These are phyloP conservation scores for Blastobotrys petasosporus DNA, from an alignment of 1,139 yeast species.

Conservation along the genomic window DNA sequence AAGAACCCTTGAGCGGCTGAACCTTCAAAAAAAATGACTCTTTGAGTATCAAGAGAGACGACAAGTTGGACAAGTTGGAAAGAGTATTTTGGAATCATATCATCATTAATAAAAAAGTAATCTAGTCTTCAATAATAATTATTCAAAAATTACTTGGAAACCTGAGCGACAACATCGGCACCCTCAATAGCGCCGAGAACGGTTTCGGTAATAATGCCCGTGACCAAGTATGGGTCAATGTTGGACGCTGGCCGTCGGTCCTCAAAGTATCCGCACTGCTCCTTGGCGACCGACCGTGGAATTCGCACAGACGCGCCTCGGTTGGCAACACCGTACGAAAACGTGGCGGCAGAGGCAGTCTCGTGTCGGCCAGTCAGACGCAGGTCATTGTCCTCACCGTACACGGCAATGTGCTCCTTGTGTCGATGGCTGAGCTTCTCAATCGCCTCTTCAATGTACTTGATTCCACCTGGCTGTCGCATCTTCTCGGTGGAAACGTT, in stretches of 20 bases:
- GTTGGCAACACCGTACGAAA: constrained; percentile 98
- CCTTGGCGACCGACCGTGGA: constrained; percentile 97
- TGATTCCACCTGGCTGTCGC: constrained; percentile 97
- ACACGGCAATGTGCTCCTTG: constrained; percentile 89
- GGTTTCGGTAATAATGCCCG: constrained; percentile 97
- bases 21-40: too few species aligned
- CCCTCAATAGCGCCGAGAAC: constrained; percentile 92
- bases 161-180: constrained; percentile 70
- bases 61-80: too few species aligned
- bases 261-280: constrained; percentile 97
- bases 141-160: constrained; percentile 6
- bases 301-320: constrained; percentile 98
- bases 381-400: constrained; percentile 89
- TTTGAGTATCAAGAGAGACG: too few species aligned
- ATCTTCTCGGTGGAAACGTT: constrained; percentile 87
- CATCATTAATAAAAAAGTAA: too few species aligned
- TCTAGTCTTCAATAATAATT: too few species aligned
- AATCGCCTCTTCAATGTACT: constrained; percentile 84
- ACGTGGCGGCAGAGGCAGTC: constrained; percentile 87
- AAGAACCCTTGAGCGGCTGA: too few species aligned
- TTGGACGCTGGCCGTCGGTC: constrained; percentile 99
- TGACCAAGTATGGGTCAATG: constrained; percentile 97
- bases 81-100: too few species aligned
- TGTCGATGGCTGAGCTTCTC: constrained; percentile 95
- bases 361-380: constrained; percentile 98